Percentiles rank a stretch among this genome's conserved stretches.
These are phyloP conservation scores for Gyrodon lividus DNA, from an alignment of 768 basidiomycete species.

Conservation along the genomic window DNA sequence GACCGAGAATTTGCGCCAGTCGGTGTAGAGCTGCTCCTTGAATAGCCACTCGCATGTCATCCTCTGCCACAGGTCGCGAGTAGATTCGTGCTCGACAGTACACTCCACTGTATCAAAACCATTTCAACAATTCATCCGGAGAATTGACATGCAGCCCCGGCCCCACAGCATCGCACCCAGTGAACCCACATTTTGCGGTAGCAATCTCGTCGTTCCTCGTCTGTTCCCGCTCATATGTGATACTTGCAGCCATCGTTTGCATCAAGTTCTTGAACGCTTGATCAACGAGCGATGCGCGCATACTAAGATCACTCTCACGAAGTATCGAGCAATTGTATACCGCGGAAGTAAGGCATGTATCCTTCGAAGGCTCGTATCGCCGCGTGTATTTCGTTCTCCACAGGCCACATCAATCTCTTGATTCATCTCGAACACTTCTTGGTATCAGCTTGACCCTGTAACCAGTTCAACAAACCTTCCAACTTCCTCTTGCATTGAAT, in stretches of 20 bases:
- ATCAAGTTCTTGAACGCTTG: too few species aligned
- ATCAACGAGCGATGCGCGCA: too few species aligned
- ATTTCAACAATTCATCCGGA: not conserved
- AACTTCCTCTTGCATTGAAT: not conserved
- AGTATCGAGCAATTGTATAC: not conserved
- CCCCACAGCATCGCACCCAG: too few species aligned
- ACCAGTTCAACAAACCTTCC: not conserved
- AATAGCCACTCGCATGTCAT: too few species aligned
- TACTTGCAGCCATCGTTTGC: too few species aligned
- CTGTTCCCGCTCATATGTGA: too few species aligned
- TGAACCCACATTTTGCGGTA: too few species aligned
- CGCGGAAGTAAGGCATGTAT: not conserved
- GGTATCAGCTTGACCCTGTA: not conserved
- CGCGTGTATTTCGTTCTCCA: not conserved
- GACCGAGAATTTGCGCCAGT: too few species aligned
- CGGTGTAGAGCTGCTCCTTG: too few species aligned
- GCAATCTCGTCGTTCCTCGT: too few species aligned
- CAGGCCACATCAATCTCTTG: not conserved
- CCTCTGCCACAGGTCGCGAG: too few species aligned
- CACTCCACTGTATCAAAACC: conserved; percentile 5
- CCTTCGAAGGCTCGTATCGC: not conserved
- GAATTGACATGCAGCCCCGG: too few species aligned
- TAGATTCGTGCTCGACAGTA: not conserved
- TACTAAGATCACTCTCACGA: not conserved
- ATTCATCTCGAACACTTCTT: not conserved